Evolutionary conservation across 2,329 filamentous ascomycete genomes (phyloP), one percentile per base, ranked within the genome.

Genomic region (Ascomycota sp.): DNA sequence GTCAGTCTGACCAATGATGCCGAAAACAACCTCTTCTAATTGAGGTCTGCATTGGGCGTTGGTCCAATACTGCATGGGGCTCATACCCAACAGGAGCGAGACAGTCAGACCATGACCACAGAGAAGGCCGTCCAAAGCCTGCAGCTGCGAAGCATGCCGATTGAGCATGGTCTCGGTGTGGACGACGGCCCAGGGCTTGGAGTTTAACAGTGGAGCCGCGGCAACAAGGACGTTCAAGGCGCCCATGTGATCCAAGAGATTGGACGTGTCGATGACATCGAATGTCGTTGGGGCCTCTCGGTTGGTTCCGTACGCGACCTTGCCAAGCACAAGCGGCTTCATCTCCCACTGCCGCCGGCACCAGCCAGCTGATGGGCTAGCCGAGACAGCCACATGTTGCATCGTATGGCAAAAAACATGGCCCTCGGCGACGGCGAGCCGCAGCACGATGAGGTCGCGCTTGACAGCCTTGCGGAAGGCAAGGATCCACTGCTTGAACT

Each of bases 231-330:
- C 38, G 15, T 54, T 48, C 11, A 59, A 35, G 3, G 48, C 38
- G 1, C 49, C 53, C 8, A 59, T 43, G 23, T 55, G 52, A 25
- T 56, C 55, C 4, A 46, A 42, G 2, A 59, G 40, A 28, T 59
- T 56, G 2, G 55, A 56, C 0, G 64, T 68, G 35, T 75, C 66
- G 31, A 75, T 63, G 4, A 63, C 49, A 39, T 71, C 57, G 38
- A 73, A 75, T 4, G 32, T 27, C 4, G 37, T 44, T 0, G 63
- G 59, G 1, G 51, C 57, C 10, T 32, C 29, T 2, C 42, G 41
- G 6, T 30, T 31, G 4, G 37, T 36, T 2, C 44, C 42, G 36
- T 69, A 69, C 4, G 53, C 50, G 2, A 34, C 35, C 2, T 41
- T 27, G 28, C 65, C 56, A 4, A 72, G 47, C 2, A 43, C 33